Conservation (phyloP, 345 rosid species). For the Theobroma cacao region DNA sequence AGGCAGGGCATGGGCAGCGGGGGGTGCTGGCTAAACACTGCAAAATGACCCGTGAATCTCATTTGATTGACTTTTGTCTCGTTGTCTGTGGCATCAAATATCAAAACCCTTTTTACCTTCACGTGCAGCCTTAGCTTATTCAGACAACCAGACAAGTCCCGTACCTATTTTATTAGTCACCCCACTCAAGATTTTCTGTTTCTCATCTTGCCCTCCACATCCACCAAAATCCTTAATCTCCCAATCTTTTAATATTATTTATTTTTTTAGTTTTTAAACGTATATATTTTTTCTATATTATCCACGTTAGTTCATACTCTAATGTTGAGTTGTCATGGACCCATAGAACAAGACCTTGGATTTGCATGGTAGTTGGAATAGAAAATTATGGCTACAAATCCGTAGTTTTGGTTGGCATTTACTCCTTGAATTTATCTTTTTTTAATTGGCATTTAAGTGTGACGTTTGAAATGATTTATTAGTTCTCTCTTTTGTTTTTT, state of each 20-base stretch:
- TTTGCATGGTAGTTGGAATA: neutral
- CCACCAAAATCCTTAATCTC: neutral
- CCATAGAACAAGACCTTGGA: neutral
- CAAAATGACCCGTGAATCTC: neutral
- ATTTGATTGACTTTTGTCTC: neutral
- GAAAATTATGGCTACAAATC: neutral
- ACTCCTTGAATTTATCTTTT: neutral
- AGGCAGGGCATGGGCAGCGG: neutral
- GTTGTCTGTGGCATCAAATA: neutral
- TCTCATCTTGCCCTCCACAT: neutral
- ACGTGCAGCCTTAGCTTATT: neutral
- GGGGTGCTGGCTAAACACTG: neutral
- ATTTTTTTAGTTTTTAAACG: neutral
- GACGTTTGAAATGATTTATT: too few relatives aligned
- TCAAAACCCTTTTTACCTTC: neutral
- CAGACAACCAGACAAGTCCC: neutral
- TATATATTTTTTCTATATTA: neutral
- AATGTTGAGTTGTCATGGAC: neutral
- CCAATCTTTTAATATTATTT: neutral
- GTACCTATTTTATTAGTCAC: neutral
- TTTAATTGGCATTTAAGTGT: too few relatives aligned
- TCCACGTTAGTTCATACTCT: neutral
- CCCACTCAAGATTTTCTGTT: neutral
- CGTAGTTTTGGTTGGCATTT: neutral
- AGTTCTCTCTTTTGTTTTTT: too few relatives aligned